phyloP scores from a whole-genome alignment of 73 alveolate species.

The Loxodes magnus region DNA sequence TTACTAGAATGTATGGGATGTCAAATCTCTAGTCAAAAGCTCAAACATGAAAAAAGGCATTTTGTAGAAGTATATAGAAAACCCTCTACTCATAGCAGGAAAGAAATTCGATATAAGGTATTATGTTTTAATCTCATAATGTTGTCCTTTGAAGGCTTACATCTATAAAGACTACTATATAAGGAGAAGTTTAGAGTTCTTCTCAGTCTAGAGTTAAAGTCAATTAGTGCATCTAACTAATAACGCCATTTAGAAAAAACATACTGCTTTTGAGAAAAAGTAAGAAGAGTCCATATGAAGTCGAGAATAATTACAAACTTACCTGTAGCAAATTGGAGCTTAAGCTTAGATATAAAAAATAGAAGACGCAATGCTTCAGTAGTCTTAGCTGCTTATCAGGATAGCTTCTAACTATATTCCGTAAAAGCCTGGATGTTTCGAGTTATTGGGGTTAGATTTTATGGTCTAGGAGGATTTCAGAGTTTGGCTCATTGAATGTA shows the following conservation, averaged over 20 bases:
- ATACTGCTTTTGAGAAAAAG: slow-evolving; percentile 51
- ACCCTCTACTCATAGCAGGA: slow-evolving; percentile 67
- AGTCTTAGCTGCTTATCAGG: slow-evolving; percentile 34
- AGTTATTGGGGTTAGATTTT: slow-evolving; percentile 31
- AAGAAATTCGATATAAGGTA: slow-evolving; percentile 85
- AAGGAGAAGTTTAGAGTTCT: slow-evolving; percentile 60
- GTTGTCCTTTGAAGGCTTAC: slow-evolving; percentile 34
- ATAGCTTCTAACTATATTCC: slow-evolving; percentile 58
- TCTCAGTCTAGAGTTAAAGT: slow-evolving; percentile 36
- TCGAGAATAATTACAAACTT: slow-evolving; percentile 46
- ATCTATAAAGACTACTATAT: slow-evolving; percentile 66
- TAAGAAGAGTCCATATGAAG: slow-evolving; percentile 76
- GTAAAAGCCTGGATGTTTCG: slow-evolving; percentile 66
- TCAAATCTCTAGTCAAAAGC: too few relatives aligned
- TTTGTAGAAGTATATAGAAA: slow-evolving; percentile 79
- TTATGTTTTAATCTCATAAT: slow-evolving; percentile 75
- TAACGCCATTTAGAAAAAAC: slow-evolving; percentile 62
- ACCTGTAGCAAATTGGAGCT: slow-evolving; percentile 54
- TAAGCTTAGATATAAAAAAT: too few relatives aligned
- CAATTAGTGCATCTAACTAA: slow-evolving; percentile 79
- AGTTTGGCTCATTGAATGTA: slow-evolving; percentile 11
- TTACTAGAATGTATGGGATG: too few relatives aligned
- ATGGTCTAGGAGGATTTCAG: slow-evolving; percentile 8
- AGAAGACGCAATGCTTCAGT: too few relatives aligned
- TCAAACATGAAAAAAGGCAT: too few relatives aligned